phyloP scores from a whole-genome alignment of 169 alveolate species.

The Babesia caballi region DNA sequence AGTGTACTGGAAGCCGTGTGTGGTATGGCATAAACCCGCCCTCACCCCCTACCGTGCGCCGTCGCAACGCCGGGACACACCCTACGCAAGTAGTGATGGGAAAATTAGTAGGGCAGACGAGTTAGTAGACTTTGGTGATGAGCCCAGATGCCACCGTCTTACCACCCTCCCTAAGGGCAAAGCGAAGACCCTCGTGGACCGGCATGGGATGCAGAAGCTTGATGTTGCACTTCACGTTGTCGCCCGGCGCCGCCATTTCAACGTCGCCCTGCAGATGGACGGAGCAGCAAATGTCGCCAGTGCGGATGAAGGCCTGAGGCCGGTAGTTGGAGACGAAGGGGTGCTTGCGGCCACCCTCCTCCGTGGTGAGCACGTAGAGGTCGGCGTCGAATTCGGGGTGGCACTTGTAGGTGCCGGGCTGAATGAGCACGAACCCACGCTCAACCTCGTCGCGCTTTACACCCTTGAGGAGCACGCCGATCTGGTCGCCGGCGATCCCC shows the following conservation, averaged over 20 bases:
- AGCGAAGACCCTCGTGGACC: slow-evolving; percentile 81
- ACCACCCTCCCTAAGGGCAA: slow-evolving; percentile 95
- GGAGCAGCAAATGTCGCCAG: slow-evolving; percentile 91
- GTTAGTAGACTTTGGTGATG: slow-evolving; percentile 70
- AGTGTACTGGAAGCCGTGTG: too few species aligned
- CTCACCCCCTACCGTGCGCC: too few species aligned
- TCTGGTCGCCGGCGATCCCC: slow-evolving; percentile 94
- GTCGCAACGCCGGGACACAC: too few species aligned
- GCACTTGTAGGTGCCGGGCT: slow-evolving; percentile 83
- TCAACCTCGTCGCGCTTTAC: slow-evolving; percentile 82
- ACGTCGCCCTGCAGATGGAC: slow-evolving; percentile 83
- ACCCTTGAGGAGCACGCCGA: slow-evolving; percentile 91
- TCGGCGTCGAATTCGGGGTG: slow-evolving; percentile 86
- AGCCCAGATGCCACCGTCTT: slow-evolving; percentile 92
- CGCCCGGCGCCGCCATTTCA: slow-evolving; percentile 81
- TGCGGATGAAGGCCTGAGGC: slow-evolving; percentile 93
- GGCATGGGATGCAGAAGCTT: slow-evolving; percentile 83
- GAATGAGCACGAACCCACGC: slow-evolving; percentile 87
- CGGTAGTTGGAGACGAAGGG: slow-evolving; percentile 92
- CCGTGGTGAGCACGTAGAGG: slow-evolving; percentile 88
- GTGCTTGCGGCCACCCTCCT: slow-evolving; percentile 94
- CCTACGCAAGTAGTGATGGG: too few species aligned
- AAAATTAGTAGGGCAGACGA: not conserved
- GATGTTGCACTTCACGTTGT: slow-evolving; percentile 74
- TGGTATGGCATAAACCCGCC: too few species aligned